A percentile compares a stretch with the other conserved stretches of the same genome.
These are phyloP conservation scores for Amyloporia xantha DNA, from an alignment of 768 basidiomycete genomes.

Conservation along the genomic window DNA sequence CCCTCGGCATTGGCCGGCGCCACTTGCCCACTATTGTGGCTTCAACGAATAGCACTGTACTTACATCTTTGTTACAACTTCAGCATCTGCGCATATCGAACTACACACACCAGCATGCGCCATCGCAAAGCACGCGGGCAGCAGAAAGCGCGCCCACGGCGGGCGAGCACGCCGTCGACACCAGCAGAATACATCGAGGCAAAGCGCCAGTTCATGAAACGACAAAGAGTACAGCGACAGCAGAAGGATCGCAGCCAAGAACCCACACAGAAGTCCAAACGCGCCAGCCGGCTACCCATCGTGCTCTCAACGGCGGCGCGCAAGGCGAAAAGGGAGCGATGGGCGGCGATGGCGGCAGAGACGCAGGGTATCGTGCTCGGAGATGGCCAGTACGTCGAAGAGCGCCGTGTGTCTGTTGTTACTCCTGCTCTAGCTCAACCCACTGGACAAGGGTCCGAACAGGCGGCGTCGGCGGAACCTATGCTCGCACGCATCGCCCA, in stretches of 20 bases:
- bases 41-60: no score
- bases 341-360: conserved; percentile 30
- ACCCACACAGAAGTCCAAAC: no score
- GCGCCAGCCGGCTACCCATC: not conserved
- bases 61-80: no score
- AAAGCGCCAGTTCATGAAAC: not conserved
- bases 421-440: conserved; percentile 16
- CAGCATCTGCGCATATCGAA: no score
- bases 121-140: not conserved
- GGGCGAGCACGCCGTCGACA: not conserved
- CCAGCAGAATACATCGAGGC: not conserved
- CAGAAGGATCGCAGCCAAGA: not conserved
- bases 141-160: not conserved
- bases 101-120: not conserved
- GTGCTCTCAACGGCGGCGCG: not conserved
- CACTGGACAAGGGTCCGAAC: conserved; percentile 11
- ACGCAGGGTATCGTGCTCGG: conserved; percentile 33
- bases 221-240: not conserved
- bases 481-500: conserved; percentile 17
- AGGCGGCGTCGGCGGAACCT: conserved; percentile 3
- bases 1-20: no score
- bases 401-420: conserved; percentile 19
- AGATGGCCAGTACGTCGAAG: conserved; percentile 34
- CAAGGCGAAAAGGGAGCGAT: conserved; percentile 16
- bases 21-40: no score